Conservation (phyloP, 176 grass and related monocot species). For the Bromus sterilis region DNA sequence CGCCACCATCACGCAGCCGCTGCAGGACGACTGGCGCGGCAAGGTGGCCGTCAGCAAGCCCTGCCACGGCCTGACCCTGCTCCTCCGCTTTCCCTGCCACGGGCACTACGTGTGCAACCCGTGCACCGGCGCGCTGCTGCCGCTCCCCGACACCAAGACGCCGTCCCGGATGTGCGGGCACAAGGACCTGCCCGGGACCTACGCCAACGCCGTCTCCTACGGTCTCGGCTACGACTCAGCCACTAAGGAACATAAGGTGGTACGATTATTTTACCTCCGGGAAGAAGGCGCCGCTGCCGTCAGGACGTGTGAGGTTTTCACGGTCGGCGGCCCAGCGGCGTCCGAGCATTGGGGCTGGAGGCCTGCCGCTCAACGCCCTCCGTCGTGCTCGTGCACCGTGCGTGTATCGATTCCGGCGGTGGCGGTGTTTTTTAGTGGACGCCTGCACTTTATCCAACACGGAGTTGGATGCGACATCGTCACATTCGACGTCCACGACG, state of each 20-base stretch:
- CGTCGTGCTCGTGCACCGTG: background rate
- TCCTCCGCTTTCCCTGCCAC: background rate
- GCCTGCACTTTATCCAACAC: background rate
- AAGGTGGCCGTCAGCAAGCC: background rate
- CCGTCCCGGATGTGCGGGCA: background rate
- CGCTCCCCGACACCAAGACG: background rate
- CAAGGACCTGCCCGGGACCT: fast-evolving
- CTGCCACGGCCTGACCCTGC: background rate
- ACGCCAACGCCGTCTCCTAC: background rate
- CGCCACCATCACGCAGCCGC: background rate
- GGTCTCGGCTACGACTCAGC: background rate
- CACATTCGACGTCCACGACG: background rate
- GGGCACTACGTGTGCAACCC: background rate
- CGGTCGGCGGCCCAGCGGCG: background rate
- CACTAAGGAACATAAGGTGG: background rate
- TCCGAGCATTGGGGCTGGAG: background rate
- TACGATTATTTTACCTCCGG: background rate
- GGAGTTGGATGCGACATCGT: background rate
- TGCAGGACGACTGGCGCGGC: background rate
- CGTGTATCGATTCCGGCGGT: background rate
- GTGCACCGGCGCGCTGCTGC: background rate
- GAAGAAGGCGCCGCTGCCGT: background rate
- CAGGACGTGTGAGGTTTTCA: background rate
- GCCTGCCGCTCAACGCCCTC: background rate
- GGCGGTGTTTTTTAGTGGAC: background rate